Evolutionary conservation across 2,329 filamentous ascomycete species (phyloP).

Genomic region (Hymenoscyphus salicellus): DNA sequence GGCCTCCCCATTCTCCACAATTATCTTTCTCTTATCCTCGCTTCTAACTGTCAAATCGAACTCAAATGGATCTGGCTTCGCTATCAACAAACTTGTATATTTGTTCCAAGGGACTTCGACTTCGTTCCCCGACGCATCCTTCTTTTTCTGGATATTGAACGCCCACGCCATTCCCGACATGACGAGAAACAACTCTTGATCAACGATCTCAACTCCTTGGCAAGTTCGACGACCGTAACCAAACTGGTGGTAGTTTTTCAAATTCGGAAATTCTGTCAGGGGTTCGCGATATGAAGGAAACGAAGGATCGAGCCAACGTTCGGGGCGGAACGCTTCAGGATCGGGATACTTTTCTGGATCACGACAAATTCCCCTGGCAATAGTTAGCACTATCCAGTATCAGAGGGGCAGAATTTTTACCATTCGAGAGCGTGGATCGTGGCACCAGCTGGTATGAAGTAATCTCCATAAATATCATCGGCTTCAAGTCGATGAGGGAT

Average conservation of each 20-base stretch:
- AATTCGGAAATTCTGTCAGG: conserved; percentile 59
- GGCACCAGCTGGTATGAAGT: conserved; percentile 44
- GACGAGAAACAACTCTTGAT: conserved; percentile 55
- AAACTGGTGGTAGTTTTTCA: conserved; percentile 63
- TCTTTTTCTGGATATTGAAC: conserved; percentile 41
- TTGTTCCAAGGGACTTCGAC: conserved; percentile 19
- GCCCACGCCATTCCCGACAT: conserved; percentile 50
- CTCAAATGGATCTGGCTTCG: conserved; percentile 49
- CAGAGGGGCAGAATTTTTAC: conserved; percentile 35
- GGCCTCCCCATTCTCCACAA: conserved; percentile 35
- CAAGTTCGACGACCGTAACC: conserved; percentile 63
- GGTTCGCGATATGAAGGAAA: conserved; percentile 66
- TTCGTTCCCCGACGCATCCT: conserved; percentile 21
- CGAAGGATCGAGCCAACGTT: conserved; percentile 59
- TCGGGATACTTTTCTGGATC: conserved; percentile 59
- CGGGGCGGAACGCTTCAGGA: conserved; percentile 60
- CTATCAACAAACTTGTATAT: conserved; percentile 38
- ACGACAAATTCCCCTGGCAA: conserved; percentile 52
- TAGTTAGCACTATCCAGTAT: not conserved
- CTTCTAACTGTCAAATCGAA: conserved; percentile 45
- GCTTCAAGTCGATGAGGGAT: conserved; percentile 40
- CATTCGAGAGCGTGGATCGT: conserved; percentile 50
- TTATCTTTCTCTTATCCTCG: conserved; percentile 38
- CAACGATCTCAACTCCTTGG: conserved; percentile 60
- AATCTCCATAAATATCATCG: conserved; percentile 45